Conservation (phyloP, 164 flowering plant species). For the Dillenia turbinata region DNA sequence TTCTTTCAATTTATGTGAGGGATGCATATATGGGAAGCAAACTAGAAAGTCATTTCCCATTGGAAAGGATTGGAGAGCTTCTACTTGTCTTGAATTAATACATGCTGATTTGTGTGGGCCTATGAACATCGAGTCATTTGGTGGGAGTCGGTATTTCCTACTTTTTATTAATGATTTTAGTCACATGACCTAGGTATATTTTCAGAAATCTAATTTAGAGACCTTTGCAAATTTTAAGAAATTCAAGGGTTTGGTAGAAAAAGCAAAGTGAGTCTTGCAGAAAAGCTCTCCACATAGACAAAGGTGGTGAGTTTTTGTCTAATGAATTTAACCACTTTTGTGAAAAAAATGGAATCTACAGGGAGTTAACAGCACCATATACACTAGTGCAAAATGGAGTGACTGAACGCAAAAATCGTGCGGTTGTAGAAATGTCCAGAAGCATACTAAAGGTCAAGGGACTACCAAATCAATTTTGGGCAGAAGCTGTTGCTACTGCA, state of each 20-base stretch:
- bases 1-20: too few species aligned
- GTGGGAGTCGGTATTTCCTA: not conserved
- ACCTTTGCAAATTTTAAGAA: constrained; percentile 5
- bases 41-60: too few species aligned
- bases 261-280: not conserved
- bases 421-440: too few species aligned
- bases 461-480: constrained; percentile 12
- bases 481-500: not conserved
- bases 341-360: not conserved
- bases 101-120: constrained; percentile 9
- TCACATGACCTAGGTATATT: too few species aligned
- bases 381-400: too few species aligned
- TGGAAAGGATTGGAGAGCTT: too few species aligned
- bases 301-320: constrained; percentile 9
- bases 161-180: too few species aligned
- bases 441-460: not conserved
- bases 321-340: constrained; percentile 2
- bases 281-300: not conserved
- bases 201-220: constrained; percentile 4
- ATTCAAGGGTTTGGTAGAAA: constrained; percentile 14
- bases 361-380: too few species aligned
- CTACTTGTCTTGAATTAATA: constrained; percentile 1
- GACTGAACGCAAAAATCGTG: too few species aligned
- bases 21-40: too few species aligned
- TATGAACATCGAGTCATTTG: not conserved